These are phyloP conservation scores for Chenopodium quinoa DNA, from an alignment of 148 eudicot genomes.

Conservation along the genomic window DNA sequence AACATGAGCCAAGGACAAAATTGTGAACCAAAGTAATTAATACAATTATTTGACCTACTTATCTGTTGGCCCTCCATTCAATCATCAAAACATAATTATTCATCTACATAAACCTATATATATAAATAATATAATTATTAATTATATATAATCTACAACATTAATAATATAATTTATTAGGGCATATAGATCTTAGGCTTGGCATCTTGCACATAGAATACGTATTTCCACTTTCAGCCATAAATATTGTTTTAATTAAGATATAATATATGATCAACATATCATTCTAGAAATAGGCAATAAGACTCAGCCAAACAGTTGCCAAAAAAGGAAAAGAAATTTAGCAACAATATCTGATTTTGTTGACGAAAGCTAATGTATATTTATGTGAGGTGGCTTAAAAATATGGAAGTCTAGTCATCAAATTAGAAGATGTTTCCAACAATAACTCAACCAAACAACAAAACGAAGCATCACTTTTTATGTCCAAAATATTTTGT, in stretches of 20 bases:
- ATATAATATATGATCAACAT: neutral
- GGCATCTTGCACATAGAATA: neutral
- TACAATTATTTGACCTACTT: slow-evolving; percentile 4
- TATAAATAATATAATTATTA: no score
- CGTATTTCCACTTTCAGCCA: neutral
- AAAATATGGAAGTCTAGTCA: slow-evolving; percentile 16
- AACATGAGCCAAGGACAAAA: neutral
- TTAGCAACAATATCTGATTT: slow-evolving; percentile 16
- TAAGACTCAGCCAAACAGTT: neutral
- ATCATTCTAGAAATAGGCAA: neutral
- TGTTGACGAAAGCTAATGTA: slow-evolving; percentile 2
- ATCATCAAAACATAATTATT: neutral
- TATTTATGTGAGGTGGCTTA: neutral
- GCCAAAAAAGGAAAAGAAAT: slow-evolving; percentile 4
- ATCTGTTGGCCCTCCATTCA: neutral
- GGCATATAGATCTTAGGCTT: neutral
- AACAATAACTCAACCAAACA: slow-evolving; percentile 2
- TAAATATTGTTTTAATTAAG: no score
- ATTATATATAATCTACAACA: no score
- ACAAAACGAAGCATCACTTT: slow-evolving; percentile 17
- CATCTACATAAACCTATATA: neutral
- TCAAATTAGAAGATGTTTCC: neutral
- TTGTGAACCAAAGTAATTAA: neutral
- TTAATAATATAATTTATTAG: neutral
- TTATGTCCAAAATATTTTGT: slow-evolving; percentile 11